Evolutionary conservation across 805 yeast genomes (phyloP).

Genomic region (Candida vaughaniae): DNA sequence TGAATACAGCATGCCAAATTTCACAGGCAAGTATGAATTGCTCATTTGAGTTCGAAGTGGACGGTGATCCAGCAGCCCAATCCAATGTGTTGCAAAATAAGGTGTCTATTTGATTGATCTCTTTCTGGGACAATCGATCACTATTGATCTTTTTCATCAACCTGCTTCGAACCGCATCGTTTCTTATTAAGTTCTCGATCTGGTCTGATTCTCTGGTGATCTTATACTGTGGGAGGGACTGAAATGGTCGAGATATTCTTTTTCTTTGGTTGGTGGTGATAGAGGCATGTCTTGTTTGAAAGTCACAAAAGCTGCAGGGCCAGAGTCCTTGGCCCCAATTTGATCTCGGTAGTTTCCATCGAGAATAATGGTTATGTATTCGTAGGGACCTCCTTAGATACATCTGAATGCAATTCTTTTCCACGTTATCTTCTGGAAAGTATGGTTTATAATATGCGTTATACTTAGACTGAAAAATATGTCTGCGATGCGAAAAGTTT

Average conservation of each 20-base stretch:
- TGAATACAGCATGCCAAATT: constrained; percentile 23
- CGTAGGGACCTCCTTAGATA: no score
- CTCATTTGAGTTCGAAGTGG: not conserved
- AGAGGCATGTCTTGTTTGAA: no score
- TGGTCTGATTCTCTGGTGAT: not conserved
- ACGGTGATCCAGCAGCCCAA: not conserved
- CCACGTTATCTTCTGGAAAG: no score
- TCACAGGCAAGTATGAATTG: constrained; percentile 12
- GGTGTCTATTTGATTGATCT: not conserved
- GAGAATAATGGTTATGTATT: no score
- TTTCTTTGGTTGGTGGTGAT: no score
- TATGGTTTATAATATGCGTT: no score
- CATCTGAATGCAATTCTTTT: no score
- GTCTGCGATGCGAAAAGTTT: no score
- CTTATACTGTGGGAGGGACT: not conserved
- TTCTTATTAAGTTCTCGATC: not conserved
- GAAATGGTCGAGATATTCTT: not conserved
- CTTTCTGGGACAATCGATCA: not conserved
- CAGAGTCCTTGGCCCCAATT: no score
- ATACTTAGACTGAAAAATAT: no score
- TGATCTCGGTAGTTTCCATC: no score
- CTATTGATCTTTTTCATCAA: not conserved
- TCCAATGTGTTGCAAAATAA: constrained; percentile 1
- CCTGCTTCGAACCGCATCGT: not conserved
- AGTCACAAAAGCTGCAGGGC: no score